Percentiles rank a stretch among this genome's conserved stretches.
Conservation (phyloP, 1,139 yeast species). For the Blastobotrys malaysiensis region DNA sequence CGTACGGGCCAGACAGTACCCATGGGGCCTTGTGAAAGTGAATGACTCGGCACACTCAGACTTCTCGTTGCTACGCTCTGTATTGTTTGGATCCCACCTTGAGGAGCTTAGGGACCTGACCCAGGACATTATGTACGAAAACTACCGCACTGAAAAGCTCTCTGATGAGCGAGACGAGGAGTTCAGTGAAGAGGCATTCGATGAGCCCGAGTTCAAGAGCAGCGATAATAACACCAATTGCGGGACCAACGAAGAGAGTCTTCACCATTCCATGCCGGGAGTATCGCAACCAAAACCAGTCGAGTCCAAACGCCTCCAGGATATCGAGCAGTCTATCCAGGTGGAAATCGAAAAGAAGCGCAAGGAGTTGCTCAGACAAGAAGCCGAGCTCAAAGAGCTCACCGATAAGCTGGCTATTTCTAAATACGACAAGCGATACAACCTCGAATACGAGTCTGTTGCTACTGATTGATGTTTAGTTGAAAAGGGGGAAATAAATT, state of each 20-base stretch:
- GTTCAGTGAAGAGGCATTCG: neutral
- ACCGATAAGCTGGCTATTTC: neutral
- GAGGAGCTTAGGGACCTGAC: conserved; percentile 92
- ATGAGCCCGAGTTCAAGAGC: neutral
- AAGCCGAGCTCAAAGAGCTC: conserved; percentile 11
- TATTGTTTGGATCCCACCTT: conserved; percentile 83
- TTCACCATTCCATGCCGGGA: neutral
- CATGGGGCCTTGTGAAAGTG: conserved; percentile 75
- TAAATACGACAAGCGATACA: neutral
- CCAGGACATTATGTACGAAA: conserved; percentile 85
- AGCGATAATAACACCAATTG: neutral
- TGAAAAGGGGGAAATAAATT: neutral
- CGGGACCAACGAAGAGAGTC: neutral
- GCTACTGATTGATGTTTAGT: neutral
- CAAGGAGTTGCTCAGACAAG: conserved; percentile 42
- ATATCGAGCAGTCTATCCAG: conserved; percentile 61
- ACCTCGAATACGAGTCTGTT: neutral
- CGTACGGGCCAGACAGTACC: conserved; percentile 79
- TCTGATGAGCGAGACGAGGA: conserved; percentile 32
- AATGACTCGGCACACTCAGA: conserved; percentile 82
- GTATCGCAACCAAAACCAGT: conserved; percentile 6
- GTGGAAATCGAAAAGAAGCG: conserved; percentile 74
- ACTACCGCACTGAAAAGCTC: conserved; percentile 85
- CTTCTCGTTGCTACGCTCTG: conserved; percentile 75
- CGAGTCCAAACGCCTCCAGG: conserved; percentile 28